Base-by-base conservation (phyloP, 441 rosid species). In the Adansonia rubrostipa region DNA sequence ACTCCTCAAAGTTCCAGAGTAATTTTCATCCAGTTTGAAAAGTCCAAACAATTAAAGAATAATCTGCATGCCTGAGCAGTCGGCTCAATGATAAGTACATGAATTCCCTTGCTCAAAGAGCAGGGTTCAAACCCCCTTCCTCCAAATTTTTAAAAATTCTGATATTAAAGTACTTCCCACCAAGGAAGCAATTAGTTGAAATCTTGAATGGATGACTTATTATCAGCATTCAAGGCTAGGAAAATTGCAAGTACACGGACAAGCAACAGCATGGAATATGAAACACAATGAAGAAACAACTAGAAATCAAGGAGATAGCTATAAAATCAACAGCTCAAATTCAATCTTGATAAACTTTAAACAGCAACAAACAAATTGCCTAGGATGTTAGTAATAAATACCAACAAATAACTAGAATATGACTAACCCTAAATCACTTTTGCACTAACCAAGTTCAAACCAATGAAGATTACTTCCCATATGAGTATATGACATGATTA, bases 281-380 rank as follows among this genome's bases (percentile, higher is more conserved):
- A 28, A 51, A 67, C 53, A 40, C 71, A 24, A 22, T 6, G 58
- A 70, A 50, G 17, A 70, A 70, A 50, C 44, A 15, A 50, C 24
- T 70, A 22, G 15, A 6, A 48, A 20, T 48, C 44, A 48, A 22
- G 9, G 14, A 42, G 15, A 42, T 2, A 61, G 19, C 28, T 17
- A 40, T 44, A 42, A 45, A 67, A 42, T 8, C 51, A 66, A 53
- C 1, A 33, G 75, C 20, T 14, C 2, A 6, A 50, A 9, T 22
- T 45, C 40, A 33, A 15, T 6, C 47, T 64, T 64, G 33, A 33
- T 67, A 20, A 67, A 6, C 70, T 40, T 40, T 40, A 67, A 44
- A 67, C 51, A 64, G 15, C 71, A 63, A 63, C 36, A 60, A 60
- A 64, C n/a, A 65, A 65, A 66, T 24, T 44, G n/a, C 53, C 28